These are phyloP conservation scores for Aspergillus pseudoglaucus DNA, from an alignment of 2,329 filamentous ascomycete species.

Conservation along the genomic window DNA sequence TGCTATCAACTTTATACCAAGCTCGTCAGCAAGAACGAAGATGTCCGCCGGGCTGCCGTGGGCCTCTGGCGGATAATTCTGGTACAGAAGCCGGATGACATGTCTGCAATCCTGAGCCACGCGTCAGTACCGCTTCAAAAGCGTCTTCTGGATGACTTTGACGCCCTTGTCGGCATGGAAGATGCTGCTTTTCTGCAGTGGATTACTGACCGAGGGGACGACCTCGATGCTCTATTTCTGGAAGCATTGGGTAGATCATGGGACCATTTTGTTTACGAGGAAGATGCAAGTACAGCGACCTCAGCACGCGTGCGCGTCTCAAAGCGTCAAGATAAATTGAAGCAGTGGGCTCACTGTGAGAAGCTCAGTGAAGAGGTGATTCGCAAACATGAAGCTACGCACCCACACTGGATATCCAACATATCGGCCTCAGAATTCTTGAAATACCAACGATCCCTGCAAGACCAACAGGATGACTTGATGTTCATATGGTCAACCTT, in stretches of 20 bases:
- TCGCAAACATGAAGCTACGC: constrained; percentile 76
- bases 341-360: constrained; percentile 68
- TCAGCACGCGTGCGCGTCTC: constrained; percentile 62
- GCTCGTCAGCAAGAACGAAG: constrained; percentile 62
- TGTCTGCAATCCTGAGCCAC: constrained; percentile 64
- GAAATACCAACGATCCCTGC: constrained; percentile 79
- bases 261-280: constrained; percentile 77
- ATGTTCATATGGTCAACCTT: constrained; percentile 70
- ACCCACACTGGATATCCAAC: constrained; percentile 88
- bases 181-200: constrained; percentile 81
- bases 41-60: constrained; percentile 68
- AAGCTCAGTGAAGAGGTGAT: constrained; percentile 63
- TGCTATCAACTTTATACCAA: constrained; percentile 93
- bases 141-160: constrained; percentile 68
- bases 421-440: constrained; percentile 88
- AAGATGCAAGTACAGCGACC: constrained; percentile 75
- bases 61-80: constrained; percentile 87
- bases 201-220: constrained; percentile 74
- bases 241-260: constrained; percentile 73
- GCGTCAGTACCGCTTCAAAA: constrained; percentile 65
- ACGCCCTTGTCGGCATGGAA: constrained; percentile 78
- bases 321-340: constrained; percentile 76
- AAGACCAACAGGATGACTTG: constrained; percentile 90
- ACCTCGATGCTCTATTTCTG: constrained; percentile 76
- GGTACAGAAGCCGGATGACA: constrained; percentile 85